phyloP scores from a whole-genome alignment of 805 yeast genomes.

The Isabelozyma pseudorhagii region DNA sequence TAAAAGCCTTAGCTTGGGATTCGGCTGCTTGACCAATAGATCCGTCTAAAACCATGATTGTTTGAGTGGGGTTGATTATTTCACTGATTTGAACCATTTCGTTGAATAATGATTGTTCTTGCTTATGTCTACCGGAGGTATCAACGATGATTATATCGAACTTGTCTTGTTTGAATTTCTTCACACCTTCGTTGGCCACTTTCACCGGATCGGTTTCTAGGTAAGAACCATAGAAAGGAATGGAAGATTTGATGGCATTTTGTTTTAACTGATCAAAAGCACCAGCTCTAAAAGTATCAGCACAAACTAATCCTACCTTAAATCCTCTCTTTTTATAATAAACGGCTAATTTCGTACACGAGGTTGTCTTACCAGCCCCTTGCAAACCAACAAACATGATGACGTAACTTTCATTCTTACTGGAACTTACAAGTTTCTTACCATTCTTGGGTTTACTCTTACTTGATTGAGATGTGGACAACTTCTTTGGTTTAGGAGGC shows the following conservation, averaged over 20 bases:
- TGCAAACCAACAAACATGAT: conserved; percentile 98
- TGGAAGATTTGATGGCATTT: conserved; percentile 91
- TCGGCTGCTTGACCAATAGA: conserved; percentile 99
- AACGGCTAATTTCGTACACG: conserved; percentile 94
- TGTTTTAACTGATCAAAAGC: conserved; percentile 98
- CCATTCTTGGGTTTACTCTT: conserved; percentile 22
- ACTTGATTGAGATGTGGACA: conserved; percentile 20
- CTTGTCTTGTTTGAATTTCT: conserved; percentile 82
- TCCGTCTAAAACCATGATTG: conserved; percentile 96
- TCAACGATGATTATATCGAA: conserved; percentile 94
- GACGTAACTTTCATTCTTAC: conserved; percentile 42
- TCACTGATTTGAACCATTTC: conserved; percentile 94
- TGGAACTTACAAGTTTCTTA: conserved; percentile 17
- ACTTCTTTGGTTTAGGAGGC: conserved; percentile 81
- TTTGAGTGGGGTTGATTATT: conserved; percentile 89
- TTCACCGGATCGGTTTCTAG: conserved; percentile 94
- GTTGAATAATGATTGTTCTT: conserved; percentile 83
- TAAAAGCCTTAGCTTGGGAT: conserved; percentile 89
- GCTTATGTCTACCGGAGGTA: conserved; percentile 97
- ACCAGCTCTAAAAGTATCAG: conserved; percentile 99
- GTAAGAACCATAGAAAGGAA: conserved; percentile 93
- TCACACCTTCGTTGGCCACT: conserved; percentile 89
- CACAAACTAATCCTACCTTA: conserved; percentile 95
- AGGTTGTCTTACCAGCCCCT: conserved; percentile 98
- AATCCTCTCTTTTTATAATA: conserved; percentile 91